Evolutionary conservation across 192 early-diverging fungal species (phyloP), one percentile per base, ranked within the genome.

Genomic region (Diversispora epigaea): DNA sequence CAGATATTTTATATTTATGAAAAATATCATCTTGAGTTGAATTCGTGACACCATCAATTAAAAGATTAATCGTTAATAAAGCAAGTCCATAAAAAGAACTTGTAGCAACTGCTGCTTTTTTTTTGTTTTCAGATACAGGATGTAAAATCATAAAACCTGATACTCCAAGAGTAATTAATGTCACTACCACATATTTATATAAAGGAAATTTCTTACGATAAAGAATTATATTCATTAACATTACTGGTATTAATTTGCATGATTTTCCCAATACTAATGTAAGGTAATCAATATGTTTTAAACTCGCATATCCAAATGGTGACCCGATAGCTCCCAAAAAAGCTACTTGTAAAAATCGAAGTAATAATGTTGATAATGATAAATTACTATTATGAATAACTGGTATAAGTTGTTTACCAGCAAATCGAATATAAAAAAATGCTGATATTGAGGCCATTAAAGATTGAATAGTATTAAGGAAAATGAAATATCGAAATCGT

Each of bases 211-310:
- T 88, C 55, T 91, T 87, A 32, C 93, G 89, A 80, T 99, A 97
- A 49, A 99, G 84, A 39, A 99, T 56, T 68, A 93, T 90, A 81
- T 94, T 95, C 97, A 99, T 99, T 57, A 95, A 63, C 84, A 99
- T 87, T 15, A 99, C 95, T 5, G 97, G 97, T 19, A 99, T 88
- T 65, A 99, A 88, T 77, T 98, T 98, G 84, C 95, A 96, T 39
- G 95, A 95, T 78, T 97, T 97, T 46, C 95, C 95, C 39, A 99
- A 83, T 52, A 98, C 96, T 88, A 97, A 89, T 10, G 97, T 98
- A 40, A 95, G 96, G 80, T 97, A 99, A 83, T 99, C 95, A 73
- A 99, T 94, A 79, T 97, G 93, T 50, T 91, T 89, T 54, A 99
- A 82, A 46, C 95, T 87, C 41, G 91, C 93, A 85, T 97, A 99